Evolutionary conservation across 2,329 filamentous ascomycete species (phyloP), one percentile per base, ranked within the genome.

Genomic region (Emmonsiellopsis sp.): DNA sequence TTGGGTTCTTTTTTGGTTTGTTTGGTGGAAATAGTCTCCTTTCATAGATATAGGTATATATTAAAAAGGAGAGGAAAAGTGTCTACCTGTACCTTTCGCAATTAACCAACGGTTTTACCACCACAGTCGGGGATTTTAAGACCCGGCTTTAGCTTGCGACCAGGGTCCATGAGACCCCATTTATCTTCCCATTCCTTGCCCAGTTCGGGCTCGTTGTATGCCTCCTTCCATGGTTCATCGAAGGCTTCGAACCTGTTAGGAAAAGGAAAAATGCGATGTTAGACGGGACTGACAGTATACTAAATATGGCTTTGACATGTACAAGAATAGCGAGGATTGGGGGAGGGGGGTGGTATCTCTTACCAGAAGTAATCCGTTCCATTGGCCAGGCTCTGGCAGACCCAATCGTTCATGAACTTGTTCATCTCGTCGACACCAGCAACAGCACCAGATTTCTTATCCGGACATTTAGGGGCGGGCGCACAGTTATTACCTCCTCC

Each of bases 351-450:
- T 5, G 31, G 14, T 45, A 34, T 50, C 31, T 68, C 79, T 68
- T 69, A 84, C 92, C 92, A 97, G 66, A 96, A 96, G 68, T 95
- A 97, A 60, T 94, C 84, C 1, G 90, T 96, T 45, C 85, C 86
- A 63, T 95, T 95, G 27, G 74, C 74, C 57, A 96, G 71, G 9
- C 87, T 84, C 50, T 82, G 77, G 68, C 92, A 97, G 0, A 97
- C 83, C 85, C 88, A 97, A 58, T 83, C 81, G 1, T 83, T 75
- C 82, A 97, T 85, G 63, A 96, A 90, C n/a, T 75, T 77, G 65
- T 97, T 97, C 74, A 96, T 76, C 66, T 90, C 82, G 14, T 82
- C 73, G 44, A 96, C 77, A 21, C 88, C 86, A 0, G 91, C 92
- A 2, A 95, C 84, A 2, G 86, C 81, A 0, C 86, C 87, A n/a